Evolutionary conservation across 306 rosid genomes (phyloP), one percentile per base, ranked within the genome.

Genomic region (Herpetospermum pedunculosum): DNA sequence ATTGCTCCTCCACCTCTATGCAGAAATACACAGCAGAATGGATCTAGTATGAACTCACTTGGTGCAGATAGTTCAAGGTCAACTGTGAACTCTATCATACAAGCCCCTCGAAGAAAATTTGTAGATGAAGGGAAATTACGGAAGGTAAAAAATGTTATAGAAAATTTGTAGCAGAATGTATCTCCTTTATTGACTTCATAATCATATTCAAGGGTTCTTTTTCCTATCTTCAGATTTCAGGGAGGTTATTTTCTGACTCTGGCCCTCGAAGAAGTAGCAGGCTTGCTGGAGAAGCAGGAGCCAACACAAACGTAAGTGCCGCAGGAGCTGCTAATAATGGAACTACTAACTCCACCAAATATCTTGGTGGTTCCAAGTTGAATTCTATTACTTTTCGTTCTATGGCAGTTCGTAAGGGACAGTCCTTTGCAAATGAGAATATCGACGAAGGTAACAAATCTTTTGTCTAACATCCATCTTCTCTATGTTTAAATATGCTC

Each of bases 61-160:
- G 75, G 76, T 77, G 81, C 90, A 63, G 99, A 95, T 25, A 85
- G 81, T 75, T 88, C 96, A 43, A 95, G 85, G 83, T 89, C 99
- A 77, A 87, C 89, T 23, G 87, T 89, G 50, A 91, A 84, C 86
- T 82, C 99, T 78, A 88, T 97, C 54, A 76, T 91, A 70, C 99
- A 91, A 87, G 96, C 96, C 28, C 96, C 96, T 46, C 87, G 99
- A 81, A 84, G 99, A 78, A 95, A 91, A 84, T 89, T 89, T 81
- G 96, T 91, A 67, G 97, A 91, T 76, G 99, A 95, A 87, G 99
- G 99, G 81, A 95, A 95, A 83, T 84, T 95, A 54, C 85, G 96
- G 8, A 95, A 92, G 97, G 99, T 95, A 74, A 73, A 73, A 75
- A 19, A 70, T 40, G 62, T 68, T n/a, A 26, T 46, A 65, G 25